Conservation (phyloP, 306 rosid genomes). For the Prunus mume region DNA sequence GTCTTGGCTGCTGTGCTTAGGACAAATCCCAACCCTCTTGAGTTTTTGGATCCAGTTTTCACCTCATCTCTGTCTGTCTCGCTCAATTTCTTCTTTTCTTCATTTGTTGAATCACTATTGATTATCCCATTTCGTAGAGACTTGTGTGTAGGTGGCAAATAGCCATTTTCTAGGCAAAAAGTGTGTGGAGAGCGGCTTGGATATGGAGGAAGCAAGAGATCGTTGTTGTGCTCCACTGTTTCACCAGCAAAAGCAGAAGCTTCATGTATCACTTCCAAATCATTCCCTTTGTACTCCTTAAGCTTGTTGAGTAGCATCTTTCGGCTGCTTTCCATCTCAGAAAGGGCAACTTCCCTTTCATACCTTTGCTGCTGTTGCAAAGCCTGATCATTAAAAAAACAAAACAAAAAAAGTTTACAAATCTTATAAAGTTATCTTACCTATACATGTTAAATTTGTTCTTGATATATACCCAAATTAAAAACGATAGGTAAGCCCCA, state of each 20-base stretch:
- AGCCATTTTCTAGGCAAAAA: conserved; percentile 44
- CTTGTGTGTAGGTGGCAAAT: conserved; percentile 43
- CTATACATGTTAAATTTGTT: not conserved
- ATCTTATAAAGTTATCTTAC: conserved; percentile 6
- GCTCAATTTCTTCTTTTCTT: conserved; percentile 29
- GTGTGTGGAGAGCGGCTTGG: conserved; percentile 61
- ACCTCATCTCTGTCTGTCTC: conserved; percentile 32
- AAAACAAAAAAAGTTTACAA: not conserved
- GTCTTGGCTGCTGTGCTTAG: conserved; percentile 63
- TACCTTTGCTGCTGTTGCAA: conserved; percentile 73
- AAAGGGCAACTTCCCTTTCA: conserved; percentile 80
- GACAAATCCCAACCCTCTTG: conserved; percentile 46
- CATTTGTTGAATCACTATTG: conserved; percentile 32
- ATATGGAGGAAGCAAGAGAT: conserved; percentile 89
- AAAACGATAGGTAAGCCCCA: not conserved
- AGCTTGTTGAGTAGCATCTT: conserved; percentile 72
- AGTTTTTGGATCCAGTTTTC: conserved; percentile 33
- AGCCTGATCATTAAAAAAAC: conserved; percentile 43
- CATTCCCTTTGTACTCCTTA: conserved; percentile 71
- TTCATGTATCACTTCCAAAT: conserved; percentile 77
- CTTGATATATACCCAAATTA: not conserved
- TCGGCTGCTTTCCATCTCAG: conserved; percentile 85
- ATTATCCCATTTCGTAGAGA: conserved; percentile 50
- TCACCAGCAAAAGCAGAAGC: conserved; percentile 90
- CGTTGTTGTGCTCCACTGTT: conserved; percentile 72